Evolutionary conservation across 2,329 filamentous ascomycete species (phyloP).

Genomic region (Zymoseptoria brevis): DNA sequence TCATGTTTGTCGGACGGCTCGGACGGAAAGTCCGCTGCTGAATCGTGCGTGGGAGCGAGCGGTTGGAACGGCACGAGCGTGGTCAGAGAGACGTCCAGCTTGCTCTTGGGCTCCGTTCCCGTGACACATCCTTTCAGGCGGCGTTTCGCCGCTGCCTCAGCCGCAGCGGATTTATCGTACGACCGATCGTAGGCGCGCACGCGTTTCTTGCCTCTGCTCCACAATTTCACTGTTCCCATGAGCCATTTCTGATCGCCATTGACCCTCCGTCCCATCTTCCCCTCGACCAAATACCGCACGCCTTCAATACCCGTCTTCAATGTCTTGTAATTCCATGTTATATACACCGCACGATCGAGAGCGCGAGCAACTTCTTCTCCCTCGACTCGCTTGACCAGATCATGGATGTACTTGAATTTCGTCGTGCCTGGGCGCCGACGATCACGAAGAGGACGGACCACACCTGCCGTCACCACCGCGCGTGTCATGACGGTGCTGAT

Average conservation of each 20-base stretch:
- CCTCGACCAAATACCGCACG: neutral
- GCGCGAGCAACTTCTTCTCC: constrained; percentile 33
- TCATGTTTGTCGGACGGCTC: neutral
- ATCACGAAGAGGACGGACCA: constrained; percentile 37
- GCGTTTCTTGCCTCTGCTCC: neutral
- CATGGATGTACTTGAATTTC: constrained; percentile 38
- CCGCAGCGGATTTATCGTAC: neutral
- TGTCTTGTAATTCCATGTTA: constrained; percentile 7
- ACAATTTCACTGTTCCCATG: neutral
- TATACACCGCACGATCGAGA: constrained; percentile 23
- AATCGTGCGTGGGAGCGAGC: neutral
- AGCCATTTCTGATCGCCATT: neutral
- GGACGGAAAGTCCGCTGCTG: neutral
- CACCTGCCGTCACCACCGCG: constrained; percentile 44
- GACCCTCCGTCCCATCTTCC: neutral
- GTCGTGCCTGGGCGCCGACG: constrained; percentile 26
- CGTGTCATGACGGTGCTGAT: constrained; percentile 38
- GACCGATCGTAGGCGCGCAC: neutral
- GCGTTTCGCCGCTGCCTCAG: neutral
- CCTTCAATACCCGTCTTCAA: neutral
- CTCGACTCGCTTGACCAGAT: constrained; percentile 38
- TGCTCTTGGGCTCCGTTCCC: neutral
- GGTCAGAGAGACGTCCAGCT: neutral
- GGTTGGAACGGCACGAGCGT: neutral
- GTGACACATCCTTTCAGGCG: neutral